phyloP scores from a whole-genome alignment of 495 filamentous ascomycete species.

The Talaromyces stipitatus region DNA sequence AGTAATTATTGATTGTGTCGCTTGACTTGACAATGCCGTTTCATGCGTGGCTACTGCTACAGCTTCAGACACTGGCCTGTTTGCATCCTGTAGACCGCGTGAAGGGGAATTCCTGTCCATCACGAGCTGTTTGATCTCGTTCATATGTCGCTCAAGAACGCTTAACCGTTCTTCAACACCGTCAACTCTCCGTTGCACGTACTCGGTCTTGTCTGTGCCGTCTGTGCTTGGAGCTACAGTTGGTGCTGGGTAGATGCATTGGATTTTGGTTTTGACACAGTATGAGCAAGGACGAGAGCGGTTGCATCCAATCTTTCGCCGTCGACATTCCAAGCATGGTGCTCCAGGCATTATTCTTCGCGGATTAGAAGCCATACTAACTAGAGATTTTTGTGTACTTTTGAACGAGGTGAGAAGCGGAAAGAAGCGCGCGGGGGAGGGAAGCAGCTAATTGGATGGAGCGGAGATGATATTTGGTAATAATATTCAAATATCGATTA shows the following conservation, averaged over 20 bases:
- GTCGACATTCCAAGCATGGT: constrained; percentile 45
- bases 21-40: background rate
- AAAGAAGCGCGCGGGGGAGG: background rate
- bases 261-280: constrained; percentile 27
- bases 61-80: background rate
- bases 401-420: background rate
- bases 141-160: constrained; percentile 5
- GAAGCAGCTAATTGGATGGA: background rate
- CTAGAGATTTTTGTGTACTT: background rate
- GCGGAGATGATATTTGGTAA: constrained; percentile 4
- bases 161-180: constrained; percentile 9
- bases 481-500: too few species aligned
- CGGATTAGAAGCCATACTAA: background rate
- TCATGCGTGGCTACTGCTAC: background rate
- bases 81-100: background rate
- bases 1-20: background rate
- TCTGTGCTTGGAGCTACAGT: background rate
- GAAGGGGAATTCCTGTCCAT: background rate
- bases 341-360: constrained; percentile 13
- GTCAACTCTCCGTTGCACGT: constrained; percentile 6
- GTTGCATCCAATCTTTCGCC: constrained; percentile 50
- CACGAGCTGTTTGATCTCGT: constrained; percentile 7
- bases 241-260: constrained; percentile 15
- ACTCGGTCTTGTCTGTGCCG: background rate
- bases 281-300: constrained; percentile 38